A percentile compares a stretch with the other conserved stretches of the same genome.
phyloP scores from a whole-genome alignment of 1,139 yeast species.

The Hansenula sp. region DNA sequence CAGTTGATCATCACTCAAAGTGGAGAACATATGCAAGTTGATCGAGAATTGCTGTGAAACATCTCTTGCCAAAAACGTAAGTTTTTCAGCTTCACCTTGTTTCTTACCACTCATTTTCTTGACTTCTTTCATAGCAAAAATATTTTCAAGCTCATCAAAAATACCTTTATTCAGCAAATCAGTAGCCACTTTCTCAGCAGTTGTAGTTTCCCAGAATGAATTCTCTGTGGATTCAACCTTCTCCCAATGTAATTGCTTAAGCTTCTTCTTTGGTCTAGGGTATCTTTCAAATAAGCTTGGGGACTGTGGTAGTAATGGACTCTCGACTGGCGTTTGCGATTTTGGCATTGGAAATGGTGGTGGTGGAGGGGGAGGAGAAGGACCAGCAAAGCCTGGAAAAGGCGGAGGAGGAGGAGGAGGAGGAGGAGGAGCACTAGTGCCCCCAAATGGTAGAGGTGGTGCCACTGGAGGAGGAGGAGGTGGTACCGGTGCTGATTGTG shows the following conservation, averaged over 20 bases:
- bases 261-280: conserved; percentile 74
- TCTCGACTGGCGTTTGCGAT: conserved; percentile 23
- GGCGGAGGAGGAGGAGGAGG: conserved; percentile 30
- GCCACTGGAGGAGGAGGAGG: conserved; percentile 26
- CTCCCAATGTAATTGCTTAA: conserved; percentile 85
- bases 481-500: conserved; percentile 20
- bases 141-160: conserved; percentile 69
- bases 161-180: conserved; percentile 65
- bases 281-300: conserved; percentile 50
- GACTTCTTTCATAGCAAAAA: conserved; percentile 78
- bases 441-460: conserved; percentile 21
- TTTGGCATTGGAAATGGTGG: conserved; percentile 28
- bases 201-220: conserved; percentile 61
- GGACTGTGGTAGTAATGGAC: conserved; percentile 33
- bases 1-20: conserved; percentile 51
- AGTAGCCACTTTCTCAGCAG: conserved; percentile 49
- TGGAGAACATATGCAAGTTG: conserved; percentile 60
- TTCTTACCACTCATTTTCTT: conserved; percentile 42
- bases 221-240: conserved; percentile 60
- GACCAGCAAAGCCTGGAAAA: conserved; percentile 24
- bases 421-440: conserved; percentile 38
- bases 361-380: conserved; percentile 37
- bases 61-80: conserved; percentile 64
- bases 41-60: conserved; percentile 78
- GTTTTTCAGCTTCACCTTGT: conserved; percentile 44